Percentiles rank a stretch among this genome's conserved stretches.
These are phyloP conservation scores for Populus trichocarpa DNA, from an alignment of 441 rosid genomes.

Conservation along the genomic window DNA sequence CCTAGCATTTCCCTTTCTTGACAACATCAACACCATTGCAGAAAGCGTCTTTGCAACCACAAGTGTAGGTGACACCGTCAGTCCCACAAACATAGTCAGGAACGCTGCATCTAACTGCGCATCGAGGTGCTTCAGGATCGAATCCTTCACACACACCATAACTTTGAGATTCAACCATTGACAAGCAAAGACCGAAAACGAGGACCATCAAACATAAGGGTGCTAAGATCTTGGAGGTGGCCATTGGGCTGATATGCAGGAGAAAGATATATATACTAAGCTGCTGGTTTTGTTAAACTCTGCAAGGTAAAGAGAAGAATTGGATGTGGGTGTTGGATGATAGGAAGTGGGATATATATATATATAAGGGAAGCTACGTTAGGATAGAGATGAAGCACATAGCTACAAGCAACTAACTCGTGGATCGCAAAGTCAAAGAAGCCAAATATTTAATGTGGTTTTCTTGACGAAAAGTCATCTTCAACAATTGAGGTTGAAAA, in stretches of 20 bases:
- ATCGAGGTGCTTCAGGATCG: not conserved
- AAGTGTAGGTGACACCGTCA: slow-evolving; percentile 69
- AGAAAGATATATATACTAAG: not conserved
- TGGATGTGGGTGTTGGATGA: too few species aligned
- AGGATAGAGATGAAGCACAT: too few species aligned
- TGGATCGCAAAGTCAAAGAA: too few species aligned
- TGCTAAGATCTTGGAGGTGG: not conserved
- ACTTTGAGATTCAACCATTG: not conserved
- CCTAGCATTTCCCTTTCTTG: slow-evolving; percentile 37
- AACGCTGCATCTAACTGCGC: not conserved
- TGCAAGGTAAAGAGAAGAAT: not conserved
- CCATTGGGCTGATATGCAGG: not conserved
- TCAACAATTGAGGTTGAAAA: too few species aligned
- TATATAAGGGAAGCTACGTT: too few species aligned
- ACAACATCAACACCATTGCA: slow-evolving; percentile 61
- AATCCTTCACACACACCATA: not conserved
- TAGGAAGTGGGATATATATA: too few species aligned
- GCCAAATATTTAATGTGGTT: too few species aligned
- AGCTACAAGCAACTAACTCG: too few species aligned
- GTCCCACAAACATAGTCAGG: slow-evolving; percentile 62
- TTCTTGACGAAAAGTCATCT: too few species aligned
- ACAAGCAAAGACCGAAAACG: not conserved
- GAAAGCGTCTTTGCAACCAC: slow-evolving; percentile 64
- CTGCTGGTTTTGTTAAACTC: not conserved
- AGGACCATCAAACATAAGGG: not conserved